Evolutionary conservation across 2,329 filamentous ascomycete species (phyloP), one percentile per base, ranked within the genome.

Genomic region (Endoconidiophora laricicola): DNA sequence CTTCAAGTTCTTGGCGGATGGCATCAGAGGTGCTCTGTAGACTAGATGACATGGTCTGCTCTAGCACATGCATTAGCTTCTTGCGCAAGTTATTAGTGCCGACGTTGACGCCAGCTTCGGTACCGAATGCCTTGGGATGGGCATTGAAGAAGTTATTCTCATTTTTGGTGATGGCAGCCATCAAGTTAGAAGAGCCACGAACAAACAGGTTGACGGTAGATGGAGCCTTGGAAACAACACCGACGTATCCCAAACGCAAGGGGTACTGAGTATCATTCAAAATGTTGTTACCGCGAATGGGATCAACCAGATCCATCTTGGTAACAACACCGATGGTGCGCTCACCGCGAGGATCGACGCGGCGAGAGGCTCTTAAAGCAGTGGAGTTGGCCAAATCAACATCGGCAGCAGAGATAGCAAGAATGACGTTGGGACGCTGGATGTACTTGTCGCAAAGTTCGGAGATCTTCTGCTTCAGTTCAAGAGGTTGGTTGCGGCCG

Each of bases 401-500:
- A 65, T 98, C 91, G 22, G 91, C 91, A 1, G 93, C 91, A 1
- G 93, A 98, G 55, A 98, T 96, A 38, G 91, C 91, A 6, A 98
- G 73, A 55, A 98, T 95, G 57, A 98, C 83, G 60, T 98, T 98
- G 0, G 93, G 91, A 4, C 88, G 70, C 61, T 94, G 86, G 47
- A 98, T 98, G 60, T 98, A 98, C 67, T 94, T 96, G 65, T 98
- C 91, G 62, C 91, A 98, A 10, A 98, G 78, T 59, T 95, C 87
- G 2, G 85, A 78, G 55, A 98, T 98, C 68, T 93, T 95, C 60
- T 93, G 84, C 66, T 96, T 96, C 49, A 98, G 69, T 64, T 95
- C 82, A 3, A 82, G 69, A 0, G 91, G 91, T 60, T 98, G 91
- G 58, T 94, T 86, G 48, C 86, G 79, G 12, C 88, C 88, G 10